Evolutionary conservation across 148 eudicot genomes (phyloP).

Genomic region (Cornus suecica): DNA sequence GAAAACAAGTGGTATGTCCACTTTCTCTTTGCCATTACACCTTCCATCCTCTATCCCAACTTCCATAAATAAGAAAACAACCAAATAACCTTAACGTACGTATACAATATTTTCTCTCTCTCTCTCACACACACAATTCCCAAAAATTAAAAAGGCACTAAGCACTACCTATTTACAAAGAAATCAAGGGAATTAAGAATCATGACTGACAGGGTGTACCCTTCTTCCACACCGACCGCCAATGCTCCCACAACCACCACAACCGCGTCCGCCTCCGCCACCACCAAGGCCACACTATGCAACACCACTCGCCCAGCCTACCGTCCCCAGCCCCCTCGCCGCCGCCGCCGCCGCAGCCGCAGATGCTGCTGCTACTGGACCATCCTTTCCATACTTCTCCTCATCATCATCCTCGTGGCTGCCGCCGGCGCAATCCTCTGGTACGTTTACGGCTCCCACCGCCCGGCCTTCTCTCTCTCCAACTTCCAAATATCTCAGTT

Average conservation of each 20-base stretch:
- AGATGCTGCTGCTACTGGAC: constrained; percentile 43
- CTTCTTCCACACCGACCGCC: constrained; percentile 35
- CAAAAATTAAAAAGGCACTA: background rate
- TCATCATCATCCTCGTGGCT: constrained; percentile 48
- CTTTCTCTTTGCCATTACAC: background rate
- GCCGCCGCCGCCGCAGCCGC: constrained; percentile 37
- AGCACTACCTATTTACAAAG: background rate
- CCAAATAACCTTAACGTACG: too few relatives aligned
- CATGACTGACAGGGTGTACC: constrained; percentile 42
- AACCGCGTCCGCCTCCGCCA: constrained; percentile 28
- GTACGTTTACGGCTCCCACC: constrained; percentile 53
- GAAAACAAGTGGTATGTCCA: background rate
- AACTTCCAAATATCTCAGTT: constrained; percentile 42
- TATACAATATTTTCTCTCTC: too few relatives aligned
- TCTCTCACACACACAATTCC: background rate
- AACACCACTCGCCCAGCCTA: constrained; percentile 36
- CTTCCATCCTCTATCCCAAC: background rate
- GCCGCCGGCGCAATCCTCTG: constrained; percentile 39
- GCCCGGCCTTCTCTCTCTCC: constrained; percentile 49
- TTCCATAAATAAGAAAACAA: too few relatives aligned
- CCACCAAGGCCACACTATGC: constrained; percentile 47
- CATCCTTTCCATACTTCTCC: constrained; percentile 21
- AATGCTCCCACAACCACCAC: constrained; percentile 5
- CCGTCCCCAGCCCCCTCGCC: constrained; percentile 39
- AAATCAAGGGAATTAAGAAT: background rate